A percentile compares a stretch with the other conserved stretches of the same genome.
Conservation (phyloP, 129 eudicot species). For the Daucus carota region DH1_v3.0 NC_030381.2:41804501-41805000, state of each 20-base stretch:
- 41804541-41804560: conserved; percentile 24
- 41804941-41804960: neutral
- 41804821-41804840: neutral
- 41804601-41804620: conserved; percentile 74
- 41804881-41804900: neutral
- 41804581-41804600: conserved; percentile 21
- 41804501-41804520: conserved; percentile 27
- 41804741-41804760: neutral
- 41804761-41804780: neutral
- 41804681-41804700: conserved; percentile 30
- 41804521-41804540: conserved; percentile 53
- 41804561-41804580: conserved; percentile 19
- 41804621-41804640: conserved; percentile 53
- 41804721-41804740: neutral
- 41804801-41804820: neutral
- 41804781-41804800: neutral
- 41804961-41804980: neutral
- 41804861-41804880: neutral
- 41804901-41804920: neutral
- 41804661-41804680: conserved; percentile 62
- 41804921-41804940: neutral
- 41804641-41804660: conserved; percentile 25
- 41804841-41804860: neutral
- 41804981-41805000: too few species aligned
- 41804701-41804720: neutral